Base-by-base conservation (phyloP, 2,329 filamentous ascomycete genomes). In the Tolypocladium ovalisporum region DNA sequence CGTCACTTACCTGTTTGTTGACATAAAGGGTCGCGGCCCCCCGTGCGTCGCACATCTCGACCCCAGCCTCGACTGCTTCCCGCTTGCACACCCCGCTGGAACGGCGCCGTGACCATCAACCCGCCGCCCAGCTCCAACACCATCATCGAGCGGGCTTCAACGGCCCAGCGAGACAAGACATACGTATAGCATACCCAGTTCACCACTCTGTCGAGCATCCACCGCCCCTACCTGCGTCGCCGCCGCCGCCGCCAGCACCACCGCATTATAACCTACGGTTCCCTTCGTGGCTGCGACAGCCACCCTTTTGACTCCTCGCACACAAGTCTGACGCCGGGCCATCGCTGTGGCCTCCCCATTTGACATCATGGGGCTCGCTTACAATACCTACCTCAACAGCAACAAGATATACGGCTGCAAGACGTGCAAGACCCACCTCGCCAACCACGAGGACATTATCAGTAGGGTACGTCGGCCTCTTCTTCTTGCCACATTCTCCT, bases 361-460 rank as follows among this genome's bases (percentile, higher is more conserved):
- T 52, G 52, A 55, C 57, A 74, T 62, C 57, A 96, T 96, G 91
- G 91, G 91, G 64, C 85, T 97, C 65, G 79, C 86, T 59, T 96
- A 96, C 79, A 96, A 96, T 75, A 86, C 89, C 60, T 97, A 96
- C 73, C 86, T 96, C 63, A 89, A 86, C 72, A 88, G 88, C 69
- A 83, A 80, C 74, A 89, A 89, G 74, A 93, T 97, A 70, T 96
- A 94, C 72, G 91, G 90, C 63, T 97, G 89, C 83, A 93, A 93
- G 78, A 83, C 82, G 67, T 99, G 94, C 85, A 97, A 97, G 74
- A 90, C 94, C 9, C 94, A 99, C 70, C 84, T 99, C 22, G 88
- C 92, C 36, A 94, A 96, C 71, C 90, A 96, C 66, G 91, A 97
- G 65, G 91, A 97, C 68, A 97, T 99, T 63, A 91, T 97, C 62